Evolutionary conservation across 257 asterid genomes (phyloP).

Genomic region (Solanum pinnatisectum): DNA sequence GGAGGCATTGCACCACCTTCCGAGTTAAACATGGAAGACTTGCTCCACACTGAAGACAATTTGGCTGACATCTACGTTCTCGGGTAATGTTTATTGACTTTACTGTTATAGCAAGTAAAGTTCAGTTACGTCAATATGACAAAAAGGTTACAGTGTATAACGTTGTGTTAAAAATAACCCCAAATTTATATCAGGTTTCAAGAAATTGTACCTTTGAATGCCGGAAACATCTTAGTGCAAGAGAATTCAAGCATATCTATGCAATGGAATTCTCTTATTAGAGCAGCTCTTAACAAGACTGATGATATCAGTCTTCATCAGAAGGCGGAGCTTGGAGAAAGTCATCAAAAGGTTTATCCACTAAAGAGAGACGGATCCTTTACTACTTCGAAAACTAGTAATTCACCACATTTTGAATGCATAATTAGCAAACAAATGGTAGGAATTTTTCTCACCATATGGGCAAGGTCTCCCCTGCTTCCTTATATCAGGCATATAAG

Average conservation of each 20-base stretch:
- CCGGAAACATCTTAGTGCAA: slow-evolving; percentile 36
- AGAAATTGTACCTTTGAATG: slow-evolving; percentile 59
- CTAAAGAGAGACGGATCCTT: slow-evolving; percentile 14
- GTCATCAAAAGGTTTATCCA: slow-evolving; percentile 34
- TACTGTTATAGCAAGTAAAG: neutral
- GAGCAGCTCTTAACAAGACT: slow-evolving; percentile 44
- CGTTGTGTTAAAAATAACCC: neutral
- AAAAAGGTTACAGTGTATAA: neutral
- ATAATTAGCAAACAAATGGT: slow-evolving; percentile 52
- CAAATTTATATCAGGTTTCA: slow-evolving; percentile 41
- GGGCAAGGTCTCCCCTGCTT: slow-evolving; percentile 34
- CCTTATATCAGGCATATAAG: slow-evolving; percentile 27
- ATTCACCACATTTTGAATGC: slow-evolving; percentile 24
- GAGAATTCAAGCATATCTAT: slow-evolving; percentile 24
- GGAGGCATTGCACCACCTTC: slow-evolving; percentile 58
- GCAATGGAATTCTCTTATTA: slow-evolving; percentile 50
- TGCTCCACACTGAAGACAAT: slow-evolving; percentile 26
- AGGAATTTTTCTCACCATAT: slow-evolving; percentile 43
- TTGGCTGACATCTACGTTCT: slow-evolving; percentile 52
- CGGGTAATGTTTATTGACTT: slow-evolving; percentile 27
- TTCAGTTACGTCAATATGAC: neutral
- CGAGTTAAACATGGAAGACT: slow-evolving; percentile 32
- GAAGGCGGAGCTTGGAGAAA: slow-evolving; percentile 36
- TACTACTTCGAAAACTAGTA: slow-evolving; percentile 13
- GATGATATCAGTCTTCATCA: slow-evolving; percentile 7